Conservation (phyloP, 352 stramenopile species). For the Phytophthora chlamydospora region DNA sequence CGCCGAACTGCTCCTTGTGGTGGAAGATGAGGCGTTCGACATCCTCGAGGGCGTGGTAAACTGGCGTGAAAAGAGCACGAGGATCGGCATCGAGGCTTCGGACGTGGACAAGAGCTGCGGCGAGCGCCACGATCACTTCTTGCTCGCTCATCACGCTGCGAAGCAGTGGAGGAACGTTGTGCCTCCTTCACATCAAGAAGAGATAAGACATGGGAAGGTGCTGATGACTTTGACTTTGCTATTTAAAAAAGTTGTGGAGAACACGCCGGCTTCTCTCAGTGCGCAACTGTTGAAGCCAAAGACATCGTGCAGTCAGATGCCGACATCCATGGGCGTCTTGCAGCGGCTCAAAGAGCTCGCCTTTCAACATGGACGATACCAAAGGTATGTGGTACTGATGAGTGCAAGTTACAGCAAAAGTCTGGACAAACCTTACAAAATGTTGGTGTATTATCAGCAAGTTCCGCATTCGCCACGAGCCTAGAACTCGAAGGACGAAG, state of each 20-base stretch:
- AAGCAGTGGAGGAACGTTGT: neutral
- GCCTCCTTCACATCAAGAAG: neutral
- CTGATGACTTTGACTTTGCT: neutral
- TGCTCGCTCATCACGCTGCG: slow-evolving; percentile 33
- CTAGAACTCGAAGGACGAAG: slow-evolving; percentile 49
- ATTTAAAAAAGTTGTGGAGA: too few relatives aligned
- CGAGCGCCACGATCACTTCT: slow-evolving; percentile 50
- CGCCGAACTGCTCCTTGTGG: slow-evolving; percentile 55
- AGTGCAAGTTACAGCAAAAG: neutral
- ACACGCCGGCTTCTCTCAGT: slow-evolving; percentile 1
- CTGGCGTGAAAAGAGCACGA: slow-evolving; percentile 8
- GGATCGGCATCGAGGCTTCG: slow-evolving; percentile 27
- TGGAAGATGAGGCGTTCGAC: slow-evolving; percentile 50
- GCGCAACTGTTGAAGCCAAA: neutral
- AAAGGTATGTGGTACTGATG: slow-evolving; percentile 40
- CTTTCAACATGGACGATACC: slow-evolving; percentile 48
- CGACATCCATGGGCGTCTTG: slow-evolving; percentile 31
- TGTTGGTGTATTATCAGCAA: slow-evolving; percentile 41
- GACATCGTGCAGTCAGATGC: neutral
- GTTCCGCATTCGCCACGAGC: slow-evolving; percentile 52
- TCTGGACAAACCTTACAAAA: neutral
- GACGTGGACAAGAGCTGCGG: slow-evolving; percentile 42
- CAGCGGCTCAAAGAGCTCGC: slow-evolving; percentile 46
- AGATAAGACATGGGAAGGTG: slow-evolving; percentile 20
- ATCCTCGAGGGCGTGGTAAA: slow-evolving; percentile 41